Base-by-base conservation (phyloP, 1,284 basidiomycete genomes). In the Moesziomyces antarcticus region DNA sequence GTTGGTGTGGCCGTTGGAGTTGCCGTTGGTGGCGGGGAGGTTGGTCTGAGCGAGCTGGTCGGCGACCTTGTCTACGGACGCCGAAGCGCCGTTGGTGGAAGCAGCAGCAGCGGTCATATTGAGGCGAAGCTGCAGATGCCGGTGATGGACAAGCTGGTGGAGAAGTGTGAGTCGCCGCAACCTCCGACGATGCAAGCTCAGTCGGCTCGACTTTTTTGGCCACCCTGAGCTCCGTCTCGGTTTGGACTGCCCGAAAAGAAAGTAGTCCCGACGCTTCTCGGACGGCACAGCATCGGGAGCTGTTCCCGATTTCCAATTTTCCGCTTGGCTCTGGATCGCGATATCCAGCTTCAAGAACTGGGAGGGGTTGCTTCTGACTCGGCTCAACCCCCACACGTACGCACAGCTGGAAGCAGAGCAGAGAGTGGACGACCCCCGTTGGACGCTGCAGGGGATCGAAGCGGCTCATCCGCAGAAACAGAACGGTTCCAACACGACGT, bases 41-140 rank as follows among this genome's bases (percentile, higher is more conserved):
- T 49, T 58, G 51, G 61, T 74, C 21, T 56, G 42, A 7, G 56
- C 71, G 41, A 74, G 65, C 66, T 74, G 52, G 58, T 74, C 62
- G 37, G 58, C 70, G 33, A 73, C 57, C 54, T 68, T 56, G 56
- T 63, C 70, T 46, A 65, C 60, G 20, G 70, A 50, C 2, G 52
- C 53, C 33, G 56, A 50, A n/a, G 48, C 33, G 51, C 56, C 60
- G 49, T 65, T 73, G 54, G 27, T 16, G 41, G 56, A 43, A 21
- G 53, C 57, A 35, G 51, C 47, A 33, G 68, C 52, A 18, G 56
- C 56, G n/a, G 57, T 47, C 67, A 70, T 70, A 6, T 46, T 44
- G 47, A 43, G 35, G 22, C n/a, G 18, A 2, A 14, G 10, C 49
- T 40, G 56, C 43, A 33, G 56, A 51, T 55, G 45, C 45, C 22